Base-by-base conservation (phyloP, 805 yeast species). In the Starmerella bombicola region DNA sequence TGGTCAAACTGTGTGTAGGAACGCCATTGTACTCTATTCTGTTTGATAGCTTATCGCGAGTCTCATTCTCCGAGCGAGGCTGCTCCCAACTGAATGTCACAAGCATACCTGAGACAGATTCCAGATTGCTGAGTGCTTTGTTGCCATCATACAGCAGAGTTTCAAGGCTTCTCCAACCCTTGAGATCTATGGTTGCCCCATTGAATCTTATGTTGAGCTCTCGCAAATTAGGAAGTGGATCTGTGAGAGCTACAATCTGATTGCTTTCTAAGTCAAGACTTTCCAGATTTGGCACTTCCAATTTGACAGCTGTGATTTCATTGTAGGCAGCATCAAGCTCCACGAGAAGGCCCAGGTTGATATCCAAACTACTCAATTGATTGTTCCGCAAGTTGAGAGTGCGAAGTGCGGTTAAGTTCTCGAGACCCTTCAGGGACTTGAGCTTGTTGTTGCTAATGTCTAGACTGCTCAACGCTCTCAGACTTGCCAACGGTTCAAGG, bases 91-190 rank as follows among this genome's bases (percentile, higher is more conserved):
- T 48, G 22, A 52, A 37, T 0, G 47, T 42, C 3, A 33, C 38
- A 4, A 52, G 44, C 5, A 30, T 37, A 20, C 48, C 38, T 1
- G 47, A 36, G 13, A 35, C 48, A 3, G 41, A 17, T 8, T 40
- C 43, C 10, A 49, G 19, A 31, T 46, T 37, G 5, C 39, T 33
- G 8, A 41, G 31, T 1, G 39, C 43, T 7, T 15, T 22, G 36
- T 53, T 53, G 7, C 55, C 54, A 17, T 53, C 54, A 25, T 48
- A 51, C n/a, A 43, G 33, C 13, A 53, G 31, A 8, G 47, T 46
- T 21, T 49, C 51, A 4, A 52, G 37, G 22, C 42, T 37, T 1
- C 28, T 29, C 47, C 48, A 52, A 9, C 50, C 55, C 6, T 15
- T 12, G 22, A 52, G 38, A 34, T 52, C 53, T 6, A 53, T 28